phyloP scores from a whole-genome alignment of 2,329 filamentous ascomycete species.

The Pseudomassariella vexata region DNA sequence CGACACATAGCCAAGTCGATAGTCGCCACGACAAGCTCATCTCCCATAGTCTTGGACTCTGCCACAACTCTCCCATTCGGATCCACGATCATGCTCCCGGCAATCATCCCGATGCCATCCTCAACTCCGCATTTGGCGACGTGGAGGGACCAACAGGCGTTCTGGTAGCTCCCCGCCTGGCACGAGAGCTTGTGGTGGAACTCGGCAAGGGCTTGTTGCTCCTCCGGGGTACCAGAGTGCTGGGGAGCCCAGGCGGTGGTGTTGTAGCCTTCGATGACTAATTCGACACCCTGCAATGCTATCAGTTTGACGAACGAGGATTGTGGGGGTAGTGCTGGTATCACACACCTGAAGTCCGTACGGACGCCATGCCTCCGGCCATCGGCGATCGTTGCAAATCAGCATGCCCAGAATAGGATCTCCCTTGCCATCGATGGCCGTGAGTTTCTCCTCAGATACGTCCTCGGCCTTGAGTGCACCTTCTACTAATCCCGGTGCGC shows the following conservation, averaged over 20 bases:
- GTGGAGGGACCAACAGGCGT: constrained; percentile 43
- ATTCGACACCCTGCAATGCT: constrained; percentile 24
- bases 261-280: constrained; percentile 38
- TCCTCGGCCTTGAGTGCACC: constrained; percentile 27
- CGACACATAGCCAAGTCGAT: constrained; percentile 42
- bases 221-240: constrained; percentile 27
- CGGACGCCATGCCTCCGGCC: constrained; percentile 46
- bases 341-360: constrained; percentile 42
- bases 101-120: constrained; percentile 42
- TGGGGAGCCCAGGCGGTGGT: constrained; percentile 42
- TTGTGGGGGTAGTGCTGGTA: background rate
- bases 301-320: background rate
- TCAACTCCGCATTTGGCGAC: constrained; percentile 44
- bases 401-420: constrained; percentile 50
- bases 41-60: constrained; percentile 38
- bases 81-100: constrained; percentile 39
- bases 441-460: constrained; percentile 10
- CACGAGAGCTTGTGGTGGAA: constrained; percentile 47
- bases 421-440: constrained; percentile 25
- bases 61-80: constrained; percentile 44
- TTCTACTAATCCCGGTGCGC: constrained; percentile 38
- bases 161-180: constrained; percentile 47
- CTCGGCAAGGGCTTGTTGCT: constrained; percentile 40
- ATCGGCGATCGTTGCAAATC: constrained; percentile 50
- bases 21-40: constrained; percentile 45